Evolutionary conservation across 2,329 filamentous ascomycete genomes (phyloP).

Genomic region (Monilinia vaccinii-corymbosi): DNA sequence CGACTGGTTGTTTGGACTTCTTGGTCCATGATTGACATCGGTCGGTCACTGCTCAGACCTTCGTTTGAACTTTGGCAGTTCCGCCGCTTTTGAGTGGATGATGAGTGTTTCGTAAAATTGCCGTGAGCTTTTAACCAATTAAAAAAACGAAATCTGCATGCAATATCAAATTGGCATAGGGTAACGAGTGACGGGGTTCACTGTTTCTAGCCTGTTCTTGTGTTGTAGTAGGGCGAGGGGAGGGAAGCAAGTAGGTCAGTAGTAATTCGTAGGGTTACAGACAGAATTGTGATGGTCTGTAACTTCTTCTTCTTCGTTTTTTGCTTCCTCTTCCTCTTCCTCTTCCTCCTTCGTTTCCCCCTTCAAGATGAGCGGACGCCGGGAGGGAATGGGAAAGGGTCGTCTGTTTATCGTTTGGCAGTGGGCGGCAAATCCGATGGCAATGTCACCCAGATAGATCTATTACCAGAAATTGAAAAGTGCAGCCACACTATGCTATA

Average conservation of each 20-base stretch:
- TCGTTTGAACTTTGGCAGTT: slow-evolving; percentile 9
- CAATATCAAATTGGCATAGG: slow-evolving; percentile 8
- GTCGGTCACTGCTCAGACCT: slow-evolving; percentile 11
- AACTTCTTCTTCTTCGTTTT: too few species aligned
- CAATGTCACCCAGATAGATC: background rate
- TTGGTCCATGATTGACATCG: slow-evolving; percentile 21
- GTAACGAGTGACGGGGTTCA: slow-evolving; percentile 6
- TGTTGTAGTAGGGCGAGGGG: too few species aligned
- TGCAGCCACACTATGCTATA: background rate
- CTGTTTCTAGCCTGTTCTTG: background rate
- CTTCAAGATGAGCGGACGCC: too few species aligned
- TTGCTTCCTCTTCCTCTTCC: too few species aligned
- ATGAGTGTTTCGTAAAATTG: slow-evolving; percentile 10
- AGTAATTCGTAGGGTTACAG: too few species aligned
- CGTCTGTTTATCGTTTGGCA: background rate
- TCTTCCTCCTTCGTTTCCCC: too few species aligned
- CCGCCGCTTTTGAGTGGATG: slow-evolving; percentile 11
- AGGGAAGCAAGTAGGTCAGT: too few species aligned
- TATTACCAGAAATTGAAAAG: background rate
- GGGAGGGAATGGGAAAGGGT: background rate
- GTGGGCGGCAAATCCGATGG: background rate
- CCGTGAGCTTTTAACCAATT: slow-evolving; percentile 8
- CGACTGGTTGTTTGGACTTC: slow-evolving; percentile 34
- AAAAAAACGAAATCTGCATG: slow-evolving; percentile 3
- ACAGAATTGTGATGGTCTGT: too few species aligned